Percentiles rank a stretch among this genome's conserved stretches.
These are phyloP conservation scores for Dothistroma pini DNA, from an alignment of 2,329 filamentous ascomycete species.

Conservation along the genomic window DNA sequence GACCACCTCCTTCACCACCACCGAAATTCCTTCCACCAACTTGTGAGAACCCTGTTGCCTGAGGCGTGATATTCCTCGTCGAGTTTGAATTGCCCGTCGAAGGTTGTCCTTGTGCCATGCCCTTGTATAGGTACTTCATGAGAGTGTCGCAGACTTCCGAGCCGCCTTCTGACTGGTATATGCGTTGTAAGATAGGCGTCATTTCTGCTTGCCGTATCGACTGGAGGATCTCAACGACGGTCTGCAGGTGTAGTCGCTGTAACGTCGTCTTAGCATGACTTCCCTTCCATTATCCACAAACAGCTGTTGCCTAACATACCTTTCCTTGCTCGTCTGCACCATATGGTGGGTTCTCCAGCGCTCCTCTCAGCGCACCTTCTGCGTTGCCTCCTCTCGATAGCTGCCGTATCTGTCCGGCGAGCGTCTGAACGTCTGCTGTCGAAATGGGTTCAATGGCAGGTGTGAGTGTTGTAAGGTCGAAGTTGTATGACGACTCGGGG, in stretches of 20 bases:
- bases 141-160: conserved; percentile 84
- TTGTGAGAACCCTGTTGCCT: conserved; percentile 86
- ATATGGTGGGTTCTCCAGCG: conserved; percentile 80
- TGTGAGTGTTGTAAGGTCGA: conserved; percentile 79
- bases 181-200: conserved; percentile 77
- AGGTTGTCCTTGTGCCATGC: conserved; percentile 58
- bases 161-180: conserved; percentile 75
- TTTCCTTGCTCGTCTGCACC: conserved; percentile 53
- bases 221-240: conserved; percentile 88
- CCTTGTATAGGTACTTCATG: conserved; percentile 98
- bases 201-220: conserved; percentile 96
- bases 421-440: conserved; percentile 72
- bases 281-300: not conserved
- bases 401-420: conserved; percentile 80
- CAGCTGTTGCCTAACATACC: conserved; percentile 38
- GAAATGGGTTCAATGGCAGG: conserved; percentile 70
- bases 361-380: conserved; percentile 79
- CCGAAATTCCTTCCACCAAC: conserved; percentile 49
- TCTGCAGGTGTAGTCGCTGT: conserved; percentile 80
- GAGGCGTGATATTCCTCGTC: conserved; percentile 57
- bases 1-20: conserved; percentile 61
- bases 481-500: conserved; percentile 86
- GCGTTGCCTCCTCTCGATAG: conserved; percentile 80
- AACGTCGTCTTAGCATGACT: not conserved
- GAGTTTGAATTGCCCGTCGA: conserved; percentile 24